Evolutionary conservation across 1,284 basidiomycete genomes (phyloP), one percentile per base, ranked within the genome.

Genomic region (Leccinum pachyderme): DNA sequence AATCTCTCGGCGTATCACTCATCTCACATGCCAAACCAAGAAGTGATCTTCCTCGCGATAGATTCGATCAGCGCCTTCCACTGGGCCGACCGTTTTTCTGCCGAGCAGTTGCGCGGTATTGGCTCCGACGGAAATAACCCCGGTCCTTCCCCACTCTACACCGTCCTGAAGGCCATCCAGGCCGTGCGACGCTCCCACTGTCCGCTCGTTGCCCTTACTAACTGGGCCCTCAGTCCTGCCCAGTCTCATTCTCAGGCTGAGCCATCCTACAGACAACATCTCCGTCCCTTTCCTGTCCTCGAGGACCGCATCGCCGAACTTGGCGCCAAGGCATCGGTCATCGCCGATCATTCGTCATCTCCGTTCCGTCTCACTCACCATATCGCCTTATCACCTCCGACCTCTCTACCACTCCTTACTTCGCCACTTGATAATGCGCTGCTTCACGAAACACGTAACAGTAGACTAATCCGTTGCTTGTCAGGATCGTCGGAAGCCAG

Each of bases 51-150:
- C 51, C 67, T 91, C 27, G 83, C 81, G 13, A 73, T 93, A 41
- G 91, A 93, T 70, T 88, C 88, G 7, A 72, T 91, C 54, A 87
- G 86, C 66, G 68, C 87, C 0, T 91, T 88, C 66, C 83, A 88
- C 71, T 92, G 90, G 89, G 61, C 77, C 8, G 89, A 93, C 67
- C 82, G 87, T 37, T 85, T 83, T 66, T 73, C 76, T 39, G 68
- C 73, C 32, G 89, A 91, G 66, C 82, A 84, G 59, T 61, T 76
- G 51, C 78, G 74, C 45, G 61, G 63, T 22, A 59, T 56, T 51
- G 52, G 54, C 11, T 50, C 53, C 33, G 55, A 53, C 47, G 66
- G 59, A 43, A 52, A 35, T 57, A 59, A 50, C 52, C 13, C 39
- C 4, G 46, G 41, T 51, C 52, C 44, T 41, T 60, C 52, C 49